These are phyloP conservation scores for Haematococcus lacustris DNA, from an alignment of 139 green algal genomes.

Conservation along the genomic window DNA sequence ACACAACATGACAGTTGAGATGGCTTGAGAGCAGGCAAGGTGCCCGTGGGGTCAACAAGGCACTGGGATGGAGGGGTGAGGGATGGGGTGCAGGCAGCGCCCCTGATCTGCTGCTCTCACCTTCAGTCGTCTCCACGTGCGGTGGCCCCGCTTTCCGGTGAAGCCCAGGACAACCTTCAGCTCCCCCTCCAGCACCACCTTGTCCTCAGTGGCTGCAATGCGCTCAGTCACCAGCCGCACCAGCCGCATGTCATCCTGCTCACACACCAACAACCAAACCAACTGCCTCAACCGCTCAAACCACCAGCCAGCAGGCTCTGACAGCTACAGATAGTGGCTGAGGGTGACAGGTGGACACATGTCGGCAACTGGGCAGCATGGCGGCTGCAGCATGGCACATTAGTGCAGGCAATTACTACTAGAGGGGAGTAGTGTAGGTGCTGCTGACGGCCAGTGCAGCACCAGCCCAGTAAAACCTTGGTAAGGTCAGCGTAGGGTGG, in stretches of 20 bases:
- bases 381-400: neutral
- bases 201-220: slow-evolving; percentile 16
- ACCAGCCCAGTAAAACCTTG: no score
- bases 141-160: slow-evolving; percentile 25
- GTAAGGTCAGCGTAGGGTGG: no score
- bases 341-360: neutral
- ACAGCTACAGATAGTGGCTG: neutral
- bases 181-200: slow-evolving; percentile 34
- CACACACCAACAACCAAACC: no score
- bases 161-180: slow-evolving; percentile 47
- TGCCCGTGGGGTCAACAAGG: neutral
- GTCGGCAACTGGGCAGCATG: neutral
- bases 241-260: slow-evolving; percentile 23
- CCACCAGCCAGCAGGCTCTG: no score
- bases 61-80: neutral
- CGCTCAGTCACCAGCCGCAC: slow-evolving; percentile 20
- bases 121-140: slow-evolving; percentile 37
- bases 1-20: neutral
- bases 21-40: neutral
- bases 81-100: no score
- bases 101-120: slow-evolving; percentile 4
- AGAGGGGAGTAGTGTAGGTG: neutral
- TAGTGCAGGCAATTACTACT: neutral
- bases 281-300: no score
- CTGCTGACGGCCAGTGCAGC: neutral